Evolutionary conservation across 805 yeast species (phyloP), one percentile per base, ranked within the genome.

Genomic region (Candida sphagnicola): DNA sequence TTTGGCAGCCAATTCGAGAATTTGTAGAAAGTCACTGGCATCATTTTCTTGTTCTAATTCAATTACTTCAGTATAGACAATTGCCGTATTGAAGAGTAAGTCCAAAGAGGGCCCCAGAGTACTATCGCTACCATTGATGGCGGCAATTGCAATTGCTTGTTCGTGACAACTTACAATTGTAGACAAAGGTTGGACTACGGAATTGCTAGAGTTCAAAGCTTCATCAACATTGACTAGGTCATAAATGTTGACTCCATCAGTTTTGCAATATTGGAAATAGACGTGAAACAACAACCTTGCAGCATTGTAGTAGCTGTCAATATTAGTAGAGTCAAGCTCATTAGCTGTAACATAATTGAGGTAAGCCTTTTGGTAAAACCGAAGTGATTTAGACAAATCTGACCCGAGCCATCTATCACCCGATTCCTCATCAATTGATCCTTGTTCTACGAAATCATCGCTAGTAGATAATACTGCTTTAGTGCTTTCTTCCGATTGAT

Each of bases 321-420:
- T 38, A 13, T 45, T 28, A 17, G 32, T 6, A 28, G 35, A 34
- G 28, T 46, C 49, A 23, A 50, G 37, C 18, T 38, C 35, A 35
- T 71, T 53, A 1, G 79, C 70, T 24, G 48, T 47, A 3, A 44
- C 38, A 48, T 82, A 82, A 30, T 55, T 47, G 8, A 51, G 54
- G 44, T 65, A 74, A 0, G 88, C 82, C 36, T 71, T 61, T 46
- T 80, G 81, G 53, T 81, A 83, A 46, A 82, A 82, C 28, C 90
- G 55, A 10, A 83, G 55, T 0, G 81, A 75, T 46, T 84, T 83
- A 8, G 83, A 61, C 4, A 81, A 53, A 48, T 83, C 90, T 0
- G 86, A 77, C 1, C 77, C 65, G 4, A 77, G 54, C 88, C 89
- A 84, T 34, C 90, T 56, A 50, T 83, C 90, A 0, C 87, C 91